phyloP scores from a whole-genome alignment of 2,329 filamentous ascomycete species.

The Talaromyces piceae region DNA sequence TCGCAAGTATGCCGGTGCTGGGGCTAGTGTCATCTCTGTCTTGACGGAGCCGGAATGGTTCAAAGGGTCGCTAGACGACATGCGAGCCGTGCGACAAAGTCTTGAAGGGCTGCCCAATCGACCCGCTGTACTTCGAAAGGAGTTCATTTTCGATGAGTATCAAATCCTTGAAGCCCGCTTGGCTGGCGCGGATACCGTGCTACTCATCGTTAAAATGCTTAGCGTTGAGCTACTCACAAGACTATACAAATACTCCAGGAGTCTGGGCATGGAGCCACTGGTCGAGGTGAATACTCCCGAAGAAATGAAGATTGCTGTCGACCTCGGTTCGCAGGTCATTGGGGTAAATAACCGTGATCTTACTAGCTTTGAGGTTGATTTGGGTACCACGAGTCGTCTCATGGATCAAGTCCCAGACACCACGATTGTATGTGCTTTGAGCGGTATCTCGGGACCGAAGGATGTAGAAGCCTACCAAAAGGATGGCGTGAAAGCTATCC shows the following conservation, averaged over 20 bases:
- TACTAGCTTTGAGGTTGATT: slow-evolving; percentile 92
- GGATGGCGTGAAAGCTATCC: slow-evolving; percentile 83
- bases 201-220: slow-evolving; percentile 98
- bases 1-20: slow-evolving; percentile 82
- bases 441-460: slow-evolving; percentile 80
- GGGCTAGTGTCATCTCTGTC: slow-evolving; percentile 96
- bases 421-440: slow-evolving; percentile 86
- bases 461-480: slow-evolving; percentile 83
- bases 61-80: slow-evolving; percentile 92
- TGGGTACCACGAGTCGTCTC: slow-evolving; percentile 81
- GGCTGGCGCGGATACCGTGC: slow-evolving; percentile 86
- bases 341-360: slow-evolving; percentile 97
- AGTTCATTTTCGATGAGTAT: slow-evolving; percentile 97
- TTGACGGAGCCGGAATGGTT: slow-evolving; percentile 98
- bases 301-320: slow-evolving; percentile 83
- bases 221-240: slow-evolving; percentile 63
- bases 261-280: slow-evolving; percentile 91
- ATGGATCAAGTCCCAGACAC: slow-evolving; percentile 78
- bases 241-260: slow-evolving; percentile 81
- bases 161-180: slow-evolving; percentile 92
- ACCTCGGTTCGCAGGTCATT: slow-evolving; percentile 81
- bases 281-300: slow-evolving; percentile 94
- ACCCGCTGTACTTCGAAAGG: slow-evolving; percentile 86
- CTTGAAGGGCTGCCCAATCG: slow-evolving; percentile 87
- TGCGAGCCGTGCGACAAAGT: slow-evolving; percentile 77